These are phyloP conservation scores for Pseudocercospora crystallina DNA, from an alignment of 2,329 filamentous ascomycete genomes.

Conservation along the genomic window DNA sequence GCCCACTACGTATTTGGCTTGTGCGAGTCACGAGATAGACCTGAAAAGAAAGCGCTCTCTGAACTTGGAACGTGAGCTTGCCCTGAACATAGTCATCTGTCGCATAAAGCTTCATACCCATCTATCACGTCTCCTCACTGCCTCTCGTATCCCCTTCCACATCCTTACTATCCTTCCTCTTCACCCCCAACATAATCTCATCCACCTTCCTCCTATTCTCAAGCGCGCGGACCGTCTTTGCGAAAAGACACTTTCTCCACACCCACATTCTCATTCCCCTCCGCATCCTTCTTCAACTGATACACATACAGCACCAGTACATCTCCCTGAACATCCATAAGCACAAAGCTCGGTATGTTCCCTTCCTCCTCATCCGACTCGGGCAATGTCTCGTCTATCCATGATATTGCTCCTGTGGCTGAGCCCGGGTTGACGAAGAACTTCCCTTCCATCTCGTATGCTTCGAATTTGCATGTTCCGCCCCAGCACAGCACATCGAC, in stretches of 20 bases:
- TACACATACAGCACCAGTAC: constrained; percentile 96
- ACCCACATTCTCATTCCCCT: constrained; percentile 54
- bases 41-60: too few relatives aligned
- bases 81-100: too few relatives aligned
- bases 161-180: not conserved
- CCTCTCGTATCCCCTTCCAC: not conserved
- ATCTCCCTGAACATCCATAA: constrained; percentile 99
- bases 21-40: too few relatives aligned
- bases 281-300: constrained; percentile 53
- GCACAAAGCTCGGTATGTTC: constrained; percentile 84
- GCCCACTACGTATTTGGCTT: too few relatives aligned
- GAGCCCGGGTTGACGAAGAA: constrained; percentile 71
- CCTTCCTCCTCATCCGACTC: constrained; percentile 56
- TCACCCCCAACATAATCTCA: constrained; percentile 14
- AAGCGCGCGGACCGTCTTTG: constrained; percentile 40
- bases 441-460: constrained; percentile 70
- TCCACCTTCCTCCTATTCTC: constrained; percentile 14
- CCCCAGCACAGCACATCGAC: constrained; percentile 70
- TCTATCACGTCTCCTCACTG: too few relatives aligned
- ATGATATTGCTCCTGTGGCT: constrained; percentile 65
- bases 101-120: too few relatives aligned
- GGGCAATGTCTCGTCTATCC: constrained; percentile 43
- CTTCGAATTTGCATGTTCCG: constrained; percentile 68
- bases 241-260: constrained; percentile 59
- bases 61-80: too few relatives aligned